These are phyloP conservation scores for Glutinoglossum americanum DNA, from an alignment of 495 filamentous ascomycete genomes.

Conservation along the genomic window DNA sequence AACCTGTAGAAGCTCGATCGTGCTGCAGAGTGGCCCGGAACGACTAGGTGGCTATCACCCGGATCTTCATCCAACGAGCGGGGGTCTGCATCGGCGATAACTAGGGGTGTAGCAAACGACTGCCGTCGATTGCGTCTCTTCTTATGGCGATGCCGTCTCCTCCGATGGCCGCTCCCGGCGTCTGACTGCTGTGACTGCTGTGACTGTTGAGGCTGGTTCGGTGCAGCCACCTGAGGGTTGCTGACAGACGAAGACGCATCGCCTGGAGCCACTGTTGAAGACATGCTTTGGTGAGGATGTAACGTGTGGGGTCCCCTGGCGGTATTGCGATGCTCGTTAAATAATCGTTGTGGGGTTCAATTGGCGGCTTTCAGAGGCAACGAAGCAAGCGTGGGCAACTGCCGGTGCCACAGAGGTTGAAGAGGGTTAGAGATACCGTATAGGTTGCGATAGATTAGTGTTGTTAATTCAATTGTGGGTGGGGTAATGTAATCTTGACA, in stretches of 20 bases:
- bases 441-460: neutral
- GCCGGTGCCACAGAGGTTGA: neutral
- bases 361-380: too few relatives aligned
- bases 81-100: neutral
- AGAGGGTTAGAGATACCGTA: neutral
- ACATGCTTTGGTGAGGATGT: too few relatives aligned
- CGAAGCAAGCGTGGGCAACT: neutral
- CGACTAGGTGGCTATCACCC: neutral
- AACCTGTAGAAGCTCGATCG: slow-evolving; percentile 35
- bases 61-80: neutral
- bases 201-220: neutral
- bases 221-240: neutral
- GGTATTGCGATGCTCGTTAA: too few relatives aligned
- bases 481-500: neutral
- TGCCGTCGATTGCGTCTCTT: slow-evolving; percentile 8
- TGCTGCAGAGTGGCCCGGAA: slow-evolving; percentile 8
- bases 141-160: neutral
- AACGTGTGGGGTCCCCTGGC: neutral
- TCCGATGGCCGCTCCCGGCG: neutral
- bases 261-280: neutral
- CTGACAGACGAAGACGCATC: neutral
- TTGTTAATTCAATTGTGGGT: too few relatives aligned
- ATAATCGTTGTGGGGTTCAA: too few relatives aligned
- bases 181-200: neutral
- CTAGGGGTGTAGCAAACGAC: slow-evolving; percentile 4